phyloP scores from a whole-genome alignment of 805 yeast species.

The Candida boidinii region DNA sequence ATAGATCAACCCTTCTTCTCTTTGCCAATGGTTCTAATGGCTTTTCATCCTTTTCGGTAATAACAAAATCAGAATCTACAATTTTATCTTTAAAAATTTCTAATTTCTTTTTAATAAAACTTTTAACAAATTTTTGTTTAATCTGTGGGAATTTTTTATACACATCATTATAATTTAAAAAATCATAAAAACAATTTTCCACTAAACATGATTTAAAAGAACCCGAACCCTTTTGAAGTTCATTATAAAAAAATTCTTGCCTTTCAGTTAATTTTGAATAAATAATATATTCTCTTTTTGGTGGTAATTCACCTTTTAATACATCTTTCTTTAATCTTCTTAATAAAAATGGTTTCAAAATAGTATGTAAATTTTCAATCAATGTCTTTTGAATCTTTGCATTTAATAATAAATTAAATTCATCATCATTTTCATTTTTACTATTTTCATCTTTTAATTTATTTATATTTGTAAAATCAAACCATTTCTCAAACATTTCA shows the following conservation, averaged over 20 bases:
- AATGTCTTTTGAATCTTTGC: slow-evolving; percentile 51
- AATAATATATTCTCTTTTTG: slow-evolving; percentile 81
- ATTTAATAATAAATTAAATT: slow-evolving; percentile 44
- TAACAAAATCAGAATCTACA: too few species aligned
- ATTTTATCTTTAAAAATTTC: too few species aligned
- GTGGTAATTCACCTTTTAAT: slow-evolving; percentile 61
- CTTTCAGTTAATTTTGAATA: slow-evolving; percentile 57
- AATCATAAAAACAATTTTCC: neutral
- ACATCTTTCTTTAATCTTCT: slow-evolving; percentile 77
- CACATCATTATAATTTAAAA: neutral
- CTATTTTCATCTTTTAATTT: slow-evolving; percentile 23
- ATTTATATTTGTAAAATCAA: slow-evolving; percentile 64
- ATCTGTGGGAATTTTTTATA: too few species aligned
- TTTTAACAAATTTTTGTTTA: slow-evolving; percentile 34
- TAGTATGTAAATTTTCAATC: slow-evolving; percentile 74
- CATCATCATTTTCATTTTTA: slow-evolving; percentile 25
- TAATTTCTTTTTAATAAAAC: too few species aligned
- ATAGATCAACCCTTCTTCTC: slow-evolving; percentile 9
- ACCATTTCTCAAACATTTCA: slow-evolving; percentile 88
- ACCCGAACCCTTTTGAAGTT: slow-evolving; percentile 5
- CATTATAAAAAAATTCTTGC: slow-evolving; percentile 59
- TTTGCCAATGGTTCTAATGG: too few species aligned
- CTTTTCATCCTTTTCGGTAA: too few species aligned
- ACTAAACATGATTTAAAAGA: slow-evolving; percentile 3
- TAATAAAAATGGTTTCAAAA: slow-evolving; percentile 78